These are phyloP conservation scores for Galium porrigens DNA, from an alignment of 305 asterid species.

Conservation along the genomic window DNA sequence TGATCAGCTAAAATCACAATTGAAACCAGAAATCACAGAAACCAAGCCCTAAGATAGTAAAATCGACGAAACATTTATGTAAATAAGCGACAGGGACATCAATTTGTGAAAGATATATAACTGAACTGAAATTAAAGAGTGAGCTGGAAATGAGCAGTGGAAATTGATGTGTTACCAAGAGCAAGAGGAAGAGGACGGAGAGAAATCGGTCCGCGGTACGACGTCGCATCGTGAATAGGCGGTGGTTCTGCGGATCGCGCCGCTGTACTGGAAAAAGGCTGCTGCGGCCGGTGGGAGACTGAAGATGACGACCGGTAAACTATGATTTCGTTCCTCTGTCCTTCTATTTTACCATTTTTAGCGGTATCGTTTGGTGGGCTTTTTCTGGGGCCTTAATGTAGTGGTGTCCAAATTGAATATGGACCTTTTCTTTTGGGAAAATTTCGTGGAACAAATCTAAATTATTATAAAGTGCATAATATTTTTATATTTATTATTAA, in stretches of 20 bases:
- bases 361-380: background rate
- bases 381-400: background rate
- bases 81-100: background rate
- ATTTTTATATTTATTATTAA: too few relatives aligned
- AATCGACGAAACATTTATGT: background rate
- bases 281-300: conserved; percentile 2
- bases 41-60: background rate
- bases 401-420: background rate
- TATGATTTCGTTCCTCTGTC: background rate
- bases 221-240: conserved; percentile 14
- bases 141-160: background rate
- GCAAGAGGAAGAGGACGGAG: conserved; percentile 15
- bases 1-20: background rate
- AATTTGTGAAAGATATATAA: background rate
- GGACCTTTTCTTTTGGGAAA: background rate
- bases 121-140: conserved; percentile 1
- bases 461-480: too few relatives aligned
- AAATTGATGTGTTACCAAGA: conserved; percentile 17
- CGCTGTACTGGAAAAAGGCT: conserved; percentile 1
- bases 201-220: conserved; percentile 6
- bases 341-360: background rate
- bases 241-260: conserved; percentile 15
- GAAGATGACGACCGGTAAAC: conserved; percentile 5
- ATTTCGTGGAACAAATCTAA: too few relatives aligned
- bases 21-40: background rate